Conservation (phyloP, 805 yeast species). For the Zygosaccharomyces bailii region DNA sequence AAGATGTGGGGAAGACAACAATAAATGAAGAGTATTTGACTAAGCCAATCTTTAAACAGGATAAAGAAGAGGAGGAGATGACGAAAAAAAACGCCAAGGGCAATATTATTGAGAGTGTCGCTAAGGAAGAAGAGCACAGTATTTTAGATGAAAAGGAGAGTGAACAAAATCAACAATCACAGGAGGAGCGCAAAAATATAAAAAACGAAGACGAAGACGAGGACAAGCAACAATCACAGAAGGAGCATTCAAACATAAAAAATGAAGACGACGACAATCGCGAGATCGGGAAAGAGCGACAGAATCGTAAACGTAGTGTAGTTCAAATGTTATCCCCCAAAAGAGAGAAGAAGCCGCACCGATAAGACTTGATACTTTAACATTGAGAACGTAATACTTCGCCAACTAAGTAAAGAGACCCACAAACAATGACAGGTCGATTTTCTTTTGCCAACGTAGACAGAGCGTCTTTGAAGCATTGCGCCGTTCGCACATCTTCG, state of each 20-base stretch:
- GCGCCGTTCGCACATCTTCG: conserved; percentile 30
- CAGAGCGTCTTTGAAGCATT: conserved; percentile 31
- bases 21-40: conserved; percentile 41
- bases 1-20: conserved; percentile 60
- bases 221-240: conserved; percentile 5
- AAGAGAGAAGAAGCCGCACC: conserved; percentile 8
- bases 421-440: conserved; percentile 52
- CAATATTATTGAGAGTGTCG: neutral
- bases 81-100: neutral
- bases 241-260: conserved; percentile 7
- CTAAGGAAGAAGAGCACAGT: neutral
- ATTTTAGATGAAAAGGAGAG: neutral
- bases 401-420: conserved; percentile 66
- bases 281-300: neutral
- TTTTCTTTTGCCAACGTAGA: conserved; percentile 19
- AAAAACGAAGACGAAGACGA: conserved; percentile 9
- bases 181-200: conserved; percentile 5
- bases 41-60: conserved; percentile 28
- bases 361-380: neutral
- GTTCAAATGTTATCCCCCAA: conserved; percentile 9
- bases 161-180: conserved; percentile 4
- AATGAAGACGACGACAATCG: conserved; percentile 7
- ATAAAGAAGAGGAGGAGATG: conserved; percentile 4
- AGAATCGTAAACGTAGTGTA: conserved; percentile 5
- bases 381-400: conserved; percentile 44